Conservation (phyloP, 148 eudicot species). For the Chenopodium album region DNA sequence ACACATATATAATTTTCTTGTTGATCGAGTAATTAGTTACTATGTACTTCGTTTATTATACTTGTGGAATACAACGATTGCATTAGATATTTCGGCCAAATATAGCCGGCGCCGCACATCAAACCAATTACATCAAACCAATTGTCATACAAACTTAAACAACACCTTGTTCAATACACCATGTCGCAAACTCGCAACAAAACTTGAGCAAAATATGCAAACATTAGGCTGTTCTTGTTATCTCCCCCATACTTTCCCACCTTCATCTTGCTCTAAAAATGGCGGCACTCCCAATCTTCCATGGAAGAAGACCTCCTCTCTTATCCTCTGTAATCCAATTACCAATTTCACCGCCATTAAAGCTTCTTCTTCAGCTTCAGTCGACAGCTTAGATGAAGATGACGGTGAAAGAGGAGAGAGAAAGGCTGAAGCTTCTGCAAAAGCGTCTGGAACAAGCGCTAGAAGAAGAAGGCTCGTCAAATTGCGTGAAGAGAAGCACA, state of each 20-base stretch:
- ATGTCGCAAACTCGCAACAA: no score
- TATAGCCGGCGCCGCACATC: no score
- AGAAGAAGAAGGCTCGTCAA: constrained; percentile 76
- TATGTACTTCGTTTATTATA: no score
- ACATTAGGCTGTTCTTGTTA: not conserved
- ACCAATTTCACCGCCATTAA: constrained; percentile 13
- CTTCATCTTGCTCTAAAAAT: not conserved
- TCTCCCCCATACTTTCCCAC: not conserved
- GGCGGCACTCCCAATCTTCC: not conserved
- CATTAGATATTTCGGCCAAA: no score
- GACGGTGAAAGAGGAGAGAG: no score
- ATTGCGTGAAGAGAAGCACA: constrained; percentile 78
- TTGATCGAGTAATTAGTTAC: no score
- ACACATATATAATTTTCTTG: no score
- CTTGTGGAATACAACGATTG: no score
- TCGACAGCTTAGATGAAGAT: constrained; percentile 3
- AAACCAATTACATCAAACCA: no score
- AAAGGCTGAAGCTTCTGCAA: constrained; percentile 24
- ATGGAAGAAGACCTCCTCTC: not conserved
- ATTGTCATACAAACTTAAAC: no score
- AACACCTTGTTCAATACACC: no score
- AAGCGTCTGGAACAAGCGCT: constrained; percentile 87
- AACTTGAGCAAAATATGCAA: not conserved
- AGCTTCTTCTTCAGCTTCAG: constrained; percentile 4
- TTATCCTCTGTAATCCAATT: not conserved